phyloP scores from a whole-genome alignment of 257 asterid genomes.

The Handroanthus guayacan region DNA sequence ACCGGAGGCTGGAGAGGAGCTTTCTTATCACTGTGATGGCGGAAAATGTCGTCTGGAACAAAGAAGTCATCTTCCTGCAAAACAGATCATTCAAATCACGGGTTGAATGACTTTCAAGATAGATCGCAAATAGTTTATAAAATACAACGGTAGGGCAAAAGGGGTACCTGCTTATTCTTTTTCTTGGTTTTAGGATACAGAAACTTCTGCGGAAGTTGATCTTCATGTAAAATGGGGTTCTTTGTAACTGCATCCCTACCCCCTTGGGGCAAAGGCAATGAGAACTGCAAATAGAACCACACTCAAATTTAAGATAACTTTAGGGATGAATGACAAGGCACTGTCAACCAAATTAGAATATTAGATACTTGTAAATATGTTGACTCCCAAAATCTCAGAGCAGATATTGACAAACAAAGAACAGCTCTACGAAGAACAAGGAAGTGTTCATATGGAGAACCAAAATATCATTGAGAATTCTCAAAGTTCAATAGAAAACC shows the following conservation, averaged over 20 bases:
- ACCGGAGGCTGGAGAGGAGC: conserved; percentile 92
- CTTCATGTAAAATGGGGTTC: conserved; percentile 94
- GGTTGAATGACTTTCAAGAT: background rate
- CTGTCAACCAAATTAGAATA: background rate
- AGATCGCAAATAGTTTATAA: background rate
- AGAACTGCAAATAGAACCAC: conserved; percentile 64
- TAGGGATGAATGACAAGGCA: background rate
- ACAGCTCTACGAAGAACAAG: no score
- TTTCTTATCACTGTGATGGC: conserved; percentile 71
- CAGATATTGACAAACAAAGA: background rate
- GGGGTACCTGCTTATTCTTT: conserved; percentile 74
- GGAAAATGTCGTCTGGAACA: conserved; percentile 66
- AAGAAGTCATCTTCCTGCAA: conserved; percentile 67
- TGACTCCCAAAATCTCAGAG: conserved; percentile 5
- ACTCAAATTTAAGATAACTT: background rate
- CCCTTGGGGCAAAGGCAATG: conserved; percentile 94
- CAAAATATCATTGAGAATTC: no score
- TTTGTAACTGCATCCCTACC: conserved; percentile 86
- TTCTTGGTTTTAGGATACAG: conserved; percentile 87
- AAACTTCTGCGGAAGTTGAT: conserved; percentile 89
- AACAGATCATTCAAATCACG: background rate
- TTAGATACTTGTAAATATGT: background rate
- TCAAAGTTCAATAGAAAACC: no score
- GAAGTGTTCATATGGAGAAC: no score
- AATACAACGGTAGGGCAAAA: background rate